Percentiles rank a stretch among this genome's conserved stretches.
phyloP scores from a whole-genome alignment of 2,329 filamentous ascomycete genomes.

The Clonostachys chloroleuca region DNA sequence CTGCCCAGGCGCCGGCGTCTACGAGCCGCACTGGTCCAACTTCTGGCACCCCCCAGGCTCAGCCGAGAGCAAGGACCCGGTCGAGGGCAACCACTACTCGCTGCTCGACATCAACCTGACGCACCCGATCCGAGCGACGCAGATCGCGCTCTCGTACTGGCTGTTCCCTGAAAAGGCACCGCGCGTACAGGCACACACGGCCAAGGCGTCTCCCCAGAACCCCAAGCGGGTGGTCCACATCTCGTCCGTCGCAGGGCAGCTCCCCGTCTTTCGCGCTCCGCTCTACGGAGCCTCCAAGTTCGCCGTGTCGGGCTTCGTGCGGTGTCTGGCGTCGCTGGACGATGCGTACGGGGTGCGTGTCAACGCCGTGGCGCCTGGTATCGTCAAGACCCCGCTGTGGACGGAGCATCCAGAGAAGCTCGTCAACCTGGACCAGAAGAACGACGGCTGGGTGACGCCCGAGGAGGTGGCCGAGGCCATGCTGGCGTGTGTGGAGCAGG shows the following conservation, averaged over 20 bases:
- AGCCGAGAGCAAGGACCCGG: conserved; percentile 18
- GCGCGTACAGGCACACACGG: background rate
- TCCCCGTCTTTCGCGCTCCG: conserved; percentile 22
- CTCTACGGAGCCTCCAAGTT: conserved; percentile 33
- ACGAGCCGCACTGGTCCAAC: conserved; percentile 35
- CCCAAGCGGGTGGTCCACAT: conserved; percentile 31
- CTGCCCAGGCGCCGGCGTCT: conserved; percentile 40
- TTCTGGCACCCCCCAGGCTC: conserved; percentile 36
- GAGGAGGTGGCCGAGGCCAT: conserved; percentile 37
- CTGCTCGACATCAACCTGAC: conserved; percentile 33
- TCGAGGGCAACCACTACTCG: conserved; percentile 20
- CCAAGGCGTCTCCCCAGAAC: conserved; percentile 10
- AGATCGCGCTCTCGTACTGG: conserved; percentile 32
- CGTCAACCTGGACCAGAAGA: conserved; percentile 20
- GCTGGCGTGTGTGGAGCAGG: conserved; percentile 28
- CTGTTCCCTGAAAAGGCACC: conserved; percentile 13
- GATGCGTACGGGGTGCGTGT: conserved; percentile 25
- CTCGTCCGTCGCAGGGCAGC: conserved; percentile 27
- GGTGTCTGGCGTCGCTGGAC: conserved; percentile 31
- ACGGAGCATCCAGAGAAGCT: conserved; percentile 37
- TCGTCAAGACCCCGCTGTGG: conserved; percentile 40
- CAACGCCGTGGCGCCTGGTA: conserved; percentile 35
- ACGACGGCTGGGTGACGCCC: conserved; percentile 33
- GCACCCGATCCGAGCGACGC: conserved; percentile 32
- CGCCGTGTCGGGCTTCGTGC: conserved; percentile 31